Evolutionary conservation across 164 flowering plant genomes (phyloP), one percentile per base, ranked within the genome.

Genomic region (Berberis vulgaris): DNA sequence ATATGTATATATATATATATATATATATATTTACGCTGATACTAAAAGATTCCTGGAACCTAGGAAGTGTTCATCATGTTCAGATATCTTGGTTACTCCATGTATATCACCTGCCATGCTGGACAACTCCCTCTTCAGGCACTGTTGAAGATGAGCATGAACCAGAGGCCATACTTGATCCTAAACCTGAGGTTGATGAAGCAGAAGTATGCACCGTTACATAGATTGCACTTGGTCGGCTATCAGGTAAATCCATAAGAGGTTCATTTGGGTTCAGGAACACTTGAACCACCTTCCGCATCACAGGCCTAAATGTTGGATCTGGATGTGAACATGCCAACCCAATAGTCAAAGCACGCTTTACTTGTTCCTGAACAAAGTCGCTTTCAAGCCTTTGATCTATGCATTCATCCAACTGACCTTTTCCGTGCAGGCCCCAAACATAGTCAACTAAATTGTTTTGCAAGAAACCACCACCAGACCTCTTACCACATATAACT

Each of bases 191-290:
- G 54, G 57, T 65, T 5, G 75, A 66, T 45, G 62, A 42, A 40
- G 75, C 43, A 42, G 71, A 69, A 39, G 69, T 73, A 1, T 60
- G 49, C 41, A 72, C 9, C 2, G 83, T 50, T 7, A 80, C 46
- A 66, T 73, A 75, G 40, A 79, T 66, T 4, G 78, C 67, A 49
- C 44, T 71, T 1, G 84, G 83, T 26, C 80, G 56, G 2, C 66
- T 66, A 5, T 70, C 68, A 1, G 84, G 80, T 69, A 82, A 49
- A 41, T 74, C 73, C 72, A 82, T 65, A 12, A 80, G 10, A 12
- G 86, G 82, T 66, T 82, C 86, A 65, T 75, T 63, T 3, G 73
- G 72, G 61, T 80, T 82, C 67, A 66, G 38, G 62, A 82, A 69
- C 4, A 82, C 59, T 40, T 82, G 84, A 44, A 80, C 78, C 53